Evolutionary conservation across 1,284 basidiomycete species (phyloP), one percentile per base, ranked within the genome.

Genomic region (Tilletia caries): DNA sequence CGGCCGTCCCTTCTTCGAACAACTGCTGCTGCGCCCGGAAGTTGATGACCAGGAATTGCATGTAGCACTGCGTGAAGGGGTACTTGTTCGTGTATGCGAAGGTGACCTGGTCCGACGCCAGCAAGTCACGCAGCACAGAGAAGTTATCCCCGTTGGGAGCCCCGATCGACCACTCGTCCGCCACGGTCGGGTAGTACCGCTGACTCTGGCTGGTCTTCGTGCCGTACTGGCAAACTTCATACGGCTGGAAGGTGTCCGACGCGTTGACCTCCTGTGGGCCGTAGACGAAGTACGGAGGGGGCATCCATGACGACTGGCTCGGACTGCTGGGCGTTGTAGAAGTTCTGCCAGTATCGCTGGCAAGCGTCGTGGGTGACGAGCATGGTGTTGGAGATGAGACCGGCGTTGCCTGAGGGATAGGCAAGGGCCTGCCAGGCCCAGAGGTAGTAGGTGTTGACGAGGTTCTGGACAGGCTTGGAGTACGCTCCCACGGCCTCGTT

Each of bases 1-100:
- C 91, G 92, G 12, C 54, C 33, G 67, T 6, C n/a, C 52, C 46
- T 43, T 64, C 23, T 37, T 72, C 71, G 37, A 48, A 72, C 15
- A 68, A 52, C n/a, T 64, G 33, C 29, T 34, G 58, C 37, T 72
- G 71, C 27, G 67, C 41, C 4, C 27, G 23, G 37, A 43, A 72
- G 65, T 64, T 65, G 34, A 44, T 29, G 2, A 65, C 65, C 41
- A 72, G 48, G 50, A 72, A 72, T 27, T 44, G 62, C 71, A 71
- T 73, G 69, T 73, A 73, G 33, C 44, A 71, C 62, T 72, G 68
- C 65, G 73, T 73, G 75, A 75, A 79, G 4, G 75, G 76, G 67
- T 76, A 78, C 68, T 69, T 67, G 23, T 72, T 72, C 10, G 73
- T 73, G n/a, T 66, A 15, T 18, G 76, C 73, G 75, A 79, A 79